A percentile compares a stretch with the other conserved stretches of the same genome.
phyloP scores from a whole-genome alignment of 2,329 filamentous ascomycete genomes.

The Cladosporium austrohemisphaericum region DNA sequence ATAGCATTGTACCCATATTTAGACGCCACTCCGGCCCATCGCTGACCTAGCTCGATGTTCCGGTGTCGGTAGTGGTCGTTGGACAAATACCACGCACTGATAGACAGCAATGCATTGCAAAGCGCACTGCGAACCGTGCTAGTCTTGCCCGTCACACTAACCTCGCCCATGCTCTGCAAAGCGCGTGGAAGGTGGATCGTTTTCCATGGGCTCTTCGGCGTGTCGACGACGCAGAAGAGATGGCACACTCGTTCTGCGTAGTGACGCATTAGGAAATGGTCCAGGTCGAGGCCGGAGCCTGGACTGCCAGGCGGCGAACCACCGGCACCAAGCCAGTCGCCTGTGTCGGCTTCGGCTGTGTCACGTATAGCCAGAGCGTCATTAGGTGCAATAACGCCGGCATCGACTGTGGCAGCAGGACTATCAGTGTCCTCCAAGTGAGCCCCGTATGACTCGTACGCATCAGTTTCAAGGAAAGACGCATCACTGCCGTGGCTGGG shows the following conservation, averaged over 20 bases:
- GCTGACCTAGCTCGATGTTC: not conserved
- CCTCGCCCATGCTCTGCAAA: not conserved
- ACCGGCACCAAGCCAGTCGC: not conserved
- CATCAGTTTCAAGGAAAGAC: not conserved
- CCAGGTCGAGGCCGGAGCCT: not conserved
- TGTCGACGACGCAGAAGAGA: slow-evolving; percentile 11
- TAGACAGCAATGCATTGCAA: not conserved
- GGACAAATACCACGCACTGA: slow-evolving; percentile 10
- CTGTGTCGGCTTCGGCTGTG: not conserved
- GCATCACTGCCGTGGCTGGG: not conserved
- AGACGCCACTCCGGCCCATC: not conserved
- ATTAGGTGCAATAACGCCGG: not conserved
- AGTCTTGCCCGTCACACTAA: slow-evolving; percentile 1
- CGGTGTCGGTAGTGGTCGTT: slow-evolving; percentile 4
- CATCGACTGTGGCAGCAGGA: not conserved
- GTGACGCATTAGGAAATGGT: slow-evolving; percentile 7
- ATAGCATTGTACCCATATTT: slow-evolving; percentile 6
- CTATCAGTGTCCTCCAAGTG: not conserved
- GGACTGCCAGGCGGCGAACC: not conserved
- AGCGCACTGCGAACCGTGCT: slow-evolving; percentile 3
- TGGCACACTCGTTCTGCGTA: slow-evolving; percentile 9
- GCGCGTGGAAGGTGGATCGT: slow-evolving; percentile 6
- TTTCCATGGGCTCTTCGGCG: slow-evolving; percentile 5
- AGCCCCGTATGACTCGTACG: no score
- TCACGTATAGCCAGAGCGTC: not conserved